Evolutionary conservation across 2,329 filamentous ascomycete genomes (phyloP), one percentile per base, ranked within the genome.

Genomic region (Dactylella cylindrospora): DNA sequence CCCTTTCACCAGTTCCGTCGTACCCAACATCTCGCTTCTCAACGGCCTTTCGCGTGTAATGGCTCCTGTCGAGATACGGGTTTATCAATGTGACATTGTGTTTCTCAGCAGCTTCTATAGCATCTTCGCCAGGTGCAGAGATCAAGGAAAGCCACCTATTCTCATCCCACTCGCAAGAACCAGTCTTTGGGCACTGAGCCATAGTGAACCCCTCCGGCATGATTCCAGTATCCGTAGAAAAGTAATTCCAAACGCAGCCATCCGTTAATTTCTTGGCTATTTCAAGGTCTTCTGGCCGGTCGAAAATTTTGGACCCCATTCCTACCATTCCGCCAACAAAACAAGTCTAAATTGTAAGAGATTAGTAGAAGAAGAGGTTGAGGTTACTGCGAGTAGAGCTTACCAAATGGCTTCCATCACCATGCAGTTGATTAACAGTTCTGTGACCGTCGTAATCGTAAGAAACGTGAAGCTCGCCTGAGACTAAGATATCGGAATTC

Each of bases 251-350:
- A 3, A 84, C 82, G 66, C 84, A 86, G 8, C 83, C 84, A 52
- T 85, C 81, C 0, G 83, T 78, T n/a, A 86, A 78, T 68, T 79
- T 80, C 70, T 78, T 78, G 17, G 78, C 84, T 22, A 81, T 76
- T 66, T 83, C 80, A n/a, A 86, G 73, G 67, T 86, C 83, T 19
- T 78, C 76, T 1, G 78, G 76, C 1, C 77, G 73, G 6, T 76
- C 75, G 64, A 85, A 84, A 32, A 85, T 78, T 69, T 81, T 83
- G 35, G 81, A 81, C 25, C 80, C 81, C 67, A 86, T 74, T 6
- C 78, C 84, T 57, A 84, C 81, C 84, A 86, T 86, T 67, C 83
- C 84, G 26, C 84, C 84, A 29, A 84, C 74, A 70, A 86, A 86
- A 70, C 84, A 87, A 3, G 82, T 82, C 45, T 86, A 74, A 38